Base-by-base conservation (phyloP, 805 yeast species). In the Metschnikowia bowlesiae region DNA sequence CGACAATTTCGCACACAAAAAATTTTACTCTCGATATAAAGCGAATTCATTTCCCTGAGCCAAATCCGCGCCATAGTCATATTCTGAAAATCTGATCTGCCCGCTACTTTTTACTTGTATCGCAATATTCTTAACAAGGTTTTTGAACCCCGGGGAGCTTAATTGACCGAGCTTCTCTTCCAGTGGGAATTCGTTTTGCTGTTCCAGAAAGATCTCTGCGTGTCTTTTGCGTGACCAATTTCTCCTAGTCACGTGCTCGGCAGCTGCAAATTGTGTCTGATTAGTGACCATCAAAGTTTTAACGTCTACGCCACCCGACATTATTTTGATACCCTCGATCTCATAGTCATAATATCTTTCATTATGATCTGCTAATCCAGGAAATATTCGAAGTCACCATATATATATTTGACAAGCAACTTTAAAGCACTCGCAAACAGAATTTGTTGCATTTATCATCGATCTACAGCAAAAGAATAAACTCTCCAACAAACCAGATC, bases 21-120 rank as follows among this genome's bases (percentile, higher is more conserved):
- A 42, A 42, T 26, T 42, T 42, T 42, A 28, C 14, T 44, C 40
- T 35, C 31, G 40, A 44, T 44, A 44, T 44, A 44, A 44, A 44
- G 46, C 46, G 45, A 42, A 42, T 33, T 22, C 43, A 29, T 39
- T 41, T 32, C 38, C 45, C 45, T 14, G 14, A 16, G 22, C 31
- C 9, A 22, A 11, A 4, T 42, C 14, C 45, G 45, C 45, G 32
- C 8, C n/a, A 3, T 29, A 16, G 14, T 39, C 31, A 9, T 13
- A 5, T 22, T 32, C 32, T 22, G 30, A 34, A 10, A 22, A 33
- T 33, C 26, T 10, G 16, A n/a, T 42, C 34, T 13, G 34, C 31
- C 45, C 9, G 18, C 38, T 32, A 14, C 18, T 6, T 33, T n/a
- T 9, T 10, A n/a, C 30, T 18, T 10, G 39, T 22, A 30, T 18